A percentile compares a stretch with the other conserved stretches of the same genome.
Evolutionary conservation across 73 alveolate genomes (phyloP).

Genomic region (Paramecium primaurelia): DNA sequence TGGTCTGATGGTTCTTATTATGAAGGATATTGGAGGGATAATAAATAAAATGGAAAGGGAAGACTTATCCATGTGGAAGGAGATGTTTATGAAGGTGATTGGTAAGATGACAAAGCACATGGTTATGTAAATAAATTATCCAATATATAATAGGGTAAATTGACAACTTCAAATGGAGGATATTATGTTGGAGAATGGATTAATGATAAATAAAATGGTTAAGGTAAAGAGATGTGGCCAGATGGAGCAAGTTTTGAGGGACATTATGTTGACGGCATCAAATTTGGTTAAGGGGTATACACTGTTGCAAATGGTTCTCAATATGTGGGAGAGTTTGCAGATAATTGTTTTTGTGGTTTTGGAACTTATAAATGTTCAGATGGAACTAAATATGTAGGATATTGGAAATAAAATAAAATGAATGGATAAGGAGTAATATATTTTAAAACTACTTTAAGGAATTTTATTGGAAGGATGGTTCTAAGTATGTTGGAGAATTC

Average conservation of each 20-base stretch:
- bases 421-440: constrained; percentile 69
- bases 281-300: constrained; percentile 53
- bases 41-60: constrained; percentile 80
- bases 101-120: constrained; percentile 65
- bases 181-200: constrained; percentile 72
- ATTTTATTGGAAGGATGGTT: constrained; percentile 68
- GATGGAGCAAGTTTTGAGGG: constrained; percentile 75
- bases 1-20: constrained; percentile 50
- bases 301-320: constrained; percentile 69
- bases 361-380: constrained; percentile 77
- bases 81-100: constrained; percentile 75
- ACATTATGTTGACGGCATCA: constrained; percentile 55
- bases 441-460: background rate
- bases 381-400: constrained; percentile 72
- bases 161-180: constrained; percentile 62
- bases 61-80: constrained; percentile 80
- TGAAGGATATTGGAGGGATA: constrained; percentile 61
- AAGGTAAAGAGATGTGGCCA: constrained; percentile 72
- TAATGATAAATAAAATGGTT: constrained; percentile 73
- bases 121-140: constrained; percentile 25
- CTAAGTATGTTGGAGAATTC: constrained; percentile 76
- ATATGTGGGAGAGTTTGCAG: constrained; percentile 68
- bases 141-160: background rate
- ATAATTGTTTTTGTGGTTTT: constrained; percentile 72
- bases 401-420: constrained; percentile 77